Evolutionary conservation across 352 stramenopile genomes (phyloP), one percentile per base, ranked within the genome.

Genomic region (Globisporangium cystogenes): DNA sequence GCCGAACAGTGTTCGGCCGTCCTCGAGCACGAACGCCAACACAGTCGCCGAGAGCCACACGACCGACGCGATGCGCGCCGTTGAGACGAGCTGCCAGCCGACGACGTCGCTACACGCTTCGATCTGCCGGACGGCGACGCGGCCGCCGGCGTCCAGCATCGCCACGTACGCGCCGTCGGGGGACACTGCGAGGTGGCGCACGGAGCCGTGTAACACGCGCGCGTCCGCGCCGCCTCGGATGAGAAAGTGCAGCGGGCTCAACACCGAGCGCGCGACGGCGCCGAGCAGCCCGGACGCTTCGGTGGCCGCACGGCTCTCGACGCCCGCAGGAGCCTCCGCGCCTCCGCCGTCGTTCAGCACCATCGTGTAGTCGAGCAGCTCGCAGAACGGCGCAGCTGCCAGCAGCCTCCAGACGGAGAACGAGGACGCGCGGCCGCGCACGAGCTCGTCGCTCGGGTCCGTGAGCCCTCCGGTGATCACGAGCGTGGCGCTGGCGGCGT

Each of bases 341-440:
- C 18, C 33, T 39, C 33, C 12, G 18, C 1, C 16, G 48, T 61
- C 8, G 23, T 60, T 74, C 15, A 86, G 31, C 1, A 89, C 60
- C 62, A 91, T 86, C 16, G 77, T 87, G 49, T 72, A 86, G 48
- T 91, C 80, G 24, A 89, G 54, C 36, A 91, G 39, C 35, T 89
- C 77, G 1, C 62, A 63, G 33, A 70, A 59, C 18, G 83, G 67
- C 46, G 74, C 76, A 27, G 50, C 60, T 4, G 64, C 59, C 10
- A 33, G 21, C 20, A 91, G 52, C 45, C 64, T 70, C 80, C 80
- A 91, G 16, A 87, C 76, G 51, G 70, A 89, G 27, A 91, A 42
- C 3, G 80, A 87, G 1, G 77, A 88, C 21, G 72, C 76, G 37
- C 70, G 59, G 4, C 69, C 64, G 27, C 66, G 27, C 0, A 79